phyloP scores from a whole-genome alignment of 192 early-diverging fungal genomes.

The Spizellomyces punctatus region DNA sequence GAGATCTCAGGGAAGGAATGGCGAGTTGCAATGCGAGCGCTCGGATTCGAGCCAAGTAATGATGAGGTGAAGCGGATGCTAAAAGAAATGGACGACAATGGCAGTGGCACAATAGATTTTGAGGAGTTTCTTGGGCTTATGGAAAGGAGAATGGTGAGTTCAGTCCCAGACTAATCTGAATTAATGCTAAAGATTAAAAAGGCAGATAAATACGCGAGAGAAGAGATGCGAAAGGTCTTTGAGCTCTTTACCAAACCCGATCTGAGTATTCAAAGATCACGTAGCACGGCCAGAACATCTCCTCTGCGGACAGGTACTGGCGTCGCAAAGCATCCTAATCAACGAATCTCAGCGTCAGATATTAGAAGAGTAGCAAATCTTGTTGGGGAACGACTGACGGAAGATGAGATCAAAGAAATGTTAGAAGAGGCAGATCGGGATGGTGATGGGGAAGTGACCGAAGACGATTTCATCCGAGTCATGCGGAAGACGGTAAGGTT shows the following conservation, averaged over 20 bases:
- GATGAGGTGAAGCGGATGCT: conserved; percentile 51
- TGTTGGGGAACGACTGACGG: conserved; percentile 47
- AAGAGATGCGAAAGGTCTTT: conserved; percentile 69
- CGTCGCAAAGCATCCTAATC: background rate
- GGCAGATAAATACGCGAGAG: conserved; percentile 57
- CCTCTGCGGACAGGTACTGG: background rate
- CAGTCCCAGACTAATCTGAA: background rate
- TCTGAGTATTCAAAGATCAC: background rate
- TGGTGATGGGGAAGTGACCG: conserved; percentile 49
- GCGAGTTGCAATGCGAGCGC: conserved; percentile 63
- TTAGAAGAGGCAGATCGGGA: conserved; percentile 55
- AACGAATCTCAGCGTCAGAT: conserved; percentile 36
- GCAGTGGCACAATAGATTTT: conserved; percentile 50
- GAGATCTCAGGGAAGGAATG: conserved; percentile 41
- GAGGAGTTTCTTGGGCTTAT: conserved; percentile 51
- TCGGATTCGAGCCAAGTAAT: conserved; percentile 51
- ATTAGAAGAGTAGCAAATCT: conserved; percentile 38
- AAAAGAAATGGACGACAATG: conserved; percentile 49
- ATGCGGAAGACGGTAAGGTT: conserved; percentile 44
- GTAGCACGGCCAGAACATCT: too few relatives aligned
- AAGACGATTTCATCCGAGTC: conserved; percentile 50
- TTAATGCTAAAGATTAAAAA: conserved; percentile 23
- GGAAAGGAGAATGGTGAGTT: conserved; percentile 37
- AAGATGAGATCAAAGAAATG: conserved; percentile 55
- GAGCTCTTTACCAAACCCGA: conserved; percentile 64